Evolutionary conservation across 2,329 filamentous ascomycete species (phyloP).

Genomic region (Nothopassalora personata): DNA sequence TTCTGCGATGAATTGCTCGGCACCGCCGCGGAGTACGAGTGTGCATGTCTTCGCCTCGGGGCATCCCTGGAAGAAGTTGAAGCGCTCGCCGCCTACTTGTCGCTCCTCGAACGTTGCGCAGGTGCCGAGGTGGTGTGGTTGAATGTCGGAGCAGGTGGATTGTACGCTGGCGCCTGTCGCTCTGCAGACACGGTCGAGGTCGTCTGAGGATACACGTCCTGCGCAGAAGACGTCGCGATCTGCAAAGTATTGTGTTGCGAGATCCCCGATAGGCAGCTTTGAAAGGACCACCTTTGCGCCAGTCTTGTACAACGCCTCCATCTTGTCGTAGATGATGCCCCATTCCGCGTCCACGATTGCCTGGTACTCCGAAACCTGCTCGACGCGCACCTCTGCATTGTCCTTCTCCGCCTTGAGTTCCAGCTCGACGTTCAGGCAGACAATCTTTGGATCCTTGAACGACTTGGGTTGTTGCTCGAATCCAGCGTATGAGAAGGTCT

Average conservation of each 20-base stretch:
- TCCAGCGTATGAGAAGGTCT: constrained; percentile 97
- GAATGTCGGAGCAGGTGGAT: constrained; percentile 95
- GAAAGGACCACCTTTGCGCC: constrained; percentile 96
- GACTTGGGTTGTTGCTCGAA: constrained; percentile 99
- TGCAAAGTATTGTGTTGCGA: constrained; percentile 92
- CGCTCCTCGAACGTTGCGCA: constrained; percentile 91
- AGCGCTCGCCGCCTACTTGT: constrained; percentile 94
- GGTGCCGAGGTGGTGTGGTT: constrained; percentile 72
- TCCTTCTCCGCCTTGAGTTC: constrained; percentile 99
- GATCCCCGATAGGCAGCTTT: constrained; percentile 93
- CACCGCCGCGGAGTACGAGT: constrained; percentile 86
- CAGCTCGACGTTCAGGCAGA: constrained; percentile 94
- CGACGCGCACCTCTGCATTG: constrained; percentile 95
- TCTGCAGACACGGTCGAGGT: constrained; percentile 93
- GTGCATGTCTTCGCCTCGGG: constrained; percentile 96
- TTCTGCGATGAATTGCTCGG: constrained; percentile 98
- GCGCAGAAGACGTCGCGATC: constrained; percentile 98
- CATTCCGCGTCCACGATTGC: constrained; percentile 98
- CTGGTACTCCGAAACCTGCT: constrained; percentile 98
- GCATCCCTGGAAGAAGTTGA: constrained; percentile 98
- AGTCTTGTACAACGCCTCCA: constrained; percentile 88
- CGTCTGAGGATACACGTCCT: constrained; percentile 81
- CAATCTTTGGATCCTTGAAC: constrained; percentile 90
- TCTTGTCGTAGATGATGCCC: constrained; percentile 99
- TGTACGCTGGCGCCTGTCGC: constrained; percentile 88